Evolutionary conservation across 768 basidiomycete species (phyloP), one percentile per base, ranked within the genome.

Genomic region (Peribolospora kevripleyi): DNA sequence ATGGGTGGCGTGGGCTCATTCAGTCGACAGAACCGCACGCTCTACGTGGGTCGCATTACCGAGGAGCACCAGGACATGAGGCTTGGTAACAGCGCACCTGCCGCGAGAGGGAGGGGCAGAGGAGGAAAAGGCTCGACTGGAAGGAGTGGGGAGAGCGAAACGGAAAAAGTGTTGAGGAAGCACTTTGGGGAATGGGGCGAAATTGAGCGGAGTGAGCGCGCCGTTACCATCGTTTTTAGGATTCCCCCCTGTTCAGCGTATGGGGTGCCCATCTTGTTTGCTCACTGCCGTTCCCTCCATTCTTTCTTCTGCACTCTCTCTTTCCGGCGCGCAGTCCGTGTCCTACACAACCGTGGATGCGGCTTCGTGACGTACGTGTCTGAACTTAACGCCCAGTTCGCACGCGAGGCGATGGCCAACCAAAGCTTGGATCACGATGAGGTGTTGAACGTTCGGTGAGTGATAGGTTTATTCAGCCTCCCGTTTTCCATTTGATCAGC

Each of bases 1-100:
- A 97, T 98, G 93, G 93, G 93, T 62, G 93, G 93, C 69, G 91
- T 97, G 40, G 93, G 93, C 9, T 87, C 84, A 57, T 97, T 97
- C 70, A 83, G 82, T 62, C 71, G 90, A 45, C 82, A 86, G 67
- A 98, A 98, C 66, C 71, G 91, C 57, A 97, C 93, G 45, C 66
- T 98, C 11, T 98, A 98, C 65, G 76, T 98, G 48, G 91, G 91
- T 3, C 75, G 86, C 54, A 88, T 98, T 61, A 83, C 84, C 65
- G 90, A 93, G 52, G 64, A 25, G 71, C 25, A 84, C 82, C 0
- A 84, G 85, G 0, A 78, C 72, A 25, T 25, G 25, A 25, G 25
- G 25, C 25, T 25, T 25, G 25, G 25, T 25, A 25, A 25, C 25
- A 25, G 25, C 25, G 25, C 25, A 25, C 25, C 25, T 25, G 25